Percentiles rank a stretch among this genome's conserved stretches.
Evolutionary conservation across 495 filamentous ascomycete genomes (phyloP).

Genomic region (Penicillium bialowiezense): DNA sequence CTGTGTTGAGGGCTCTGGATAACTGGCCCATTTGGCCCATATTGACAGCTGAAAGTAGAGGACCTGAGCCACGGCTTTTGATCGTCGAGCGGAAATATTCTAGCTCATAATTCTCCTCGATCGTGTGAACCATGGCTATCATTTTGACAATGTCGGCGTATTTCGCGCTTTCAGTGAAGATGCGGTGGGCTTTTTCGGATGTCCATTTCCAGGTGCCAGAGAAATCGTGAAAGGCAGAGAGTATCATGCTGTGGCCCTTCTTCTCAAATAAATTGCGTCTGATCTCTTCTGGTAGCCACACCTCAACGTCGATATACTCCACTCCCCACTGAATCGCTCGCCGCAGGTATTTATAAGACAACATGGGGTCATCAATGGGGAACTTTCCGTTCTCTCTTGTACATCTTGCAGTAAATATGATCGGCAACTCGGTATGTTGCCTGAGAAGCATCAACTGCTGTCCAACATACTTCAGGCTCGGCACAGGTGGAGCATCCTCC

Average conservation of each 20-base stretch:
- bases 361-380: conserved; percentile 70
- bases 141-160: conserved; percentile 87
- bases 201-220: conserved; percentile 81
- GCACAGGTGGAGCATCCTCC: conserved; percentile 56
- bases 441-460: conserved; percentile 80
- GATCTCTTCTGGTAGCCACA: conserved; percentile 79
- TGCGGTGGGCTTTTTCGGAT: conserved; percentile 60
- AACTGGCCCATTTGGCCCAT: conserved; percentile 83
- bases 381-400: conserved; percentile 78
- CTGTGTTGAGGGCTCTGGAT: conserved; percentile 73
- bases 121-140: conserved; percentile 74
- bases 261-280: conserved; percentile 61
- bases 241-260: conserved; percentile 74
- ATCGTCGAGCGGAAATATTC: conserved; percentile 83
- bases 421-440: conserved; percentile 78
- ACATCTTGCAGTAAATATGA: conserved; percentile 82
- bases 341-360: conserved; percentile 74
- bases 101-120: conserved; percentile 81
- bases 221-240: conserved; percentile 86
- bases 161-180: conserved; percentile 65
- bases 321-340: conserved; percentile 82
- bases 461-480: conserved; percentile 77
- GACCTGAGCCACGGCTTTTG: conserved; percentile 59
- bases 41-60: conserved; percentile 77
- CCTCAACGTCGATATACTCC: conserved; percentile 82